Evolutionary conservation across 345 rosid species (phyloP).

Genomic region (Laguncularia racemosa): DNA sequence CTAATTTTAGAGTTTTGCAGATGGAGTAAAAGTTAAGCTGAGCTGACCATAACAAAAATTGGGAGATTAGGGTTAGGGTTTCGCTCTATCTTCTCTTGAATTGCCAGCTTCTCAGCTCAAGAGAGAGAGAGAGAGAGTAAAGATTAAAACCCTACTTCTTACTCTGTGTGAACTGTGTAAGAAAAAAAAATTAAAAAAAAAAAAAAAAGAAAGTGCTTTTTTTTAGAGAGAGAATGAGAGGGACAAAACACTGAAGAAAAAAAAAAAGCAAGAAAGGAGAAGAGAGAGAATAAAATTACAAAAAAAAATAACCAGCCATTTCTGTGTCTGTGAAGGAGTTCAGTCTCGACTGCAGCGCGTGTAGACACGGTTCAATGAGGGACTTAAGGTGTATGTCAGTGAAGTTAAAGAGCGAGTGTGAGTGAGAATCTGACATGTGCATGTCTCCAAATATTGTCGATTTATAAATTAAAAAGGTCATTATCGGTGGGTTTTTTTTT

Average conservation of each 20-base stretch:
- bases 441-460: constrained; percentile 8
- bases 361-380: constrained; percentile 6
- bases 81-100: constrained; percentile 30
- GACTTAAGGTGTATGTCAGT: background rate
- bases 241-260: background rate
- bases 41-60: no score
- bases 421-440: constrained; percentile 6
- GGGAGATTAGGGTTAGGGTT: constrained; percentile 21
- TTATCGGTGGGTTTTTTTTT: background rate
- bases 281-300: background rate
- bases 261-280: background rate
- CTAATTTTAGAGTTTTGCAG: constrained; percentile 22
- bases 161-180: constrained; percentile 22
- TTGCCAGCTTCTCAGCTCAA: constrained; percentile 18
- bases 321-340: constrained; percentile 7
- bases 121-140: constrained; percentile 31
- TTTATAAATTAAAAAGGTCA: background rate
- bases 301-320: constrained; percentile 5
- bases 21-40: background rate
- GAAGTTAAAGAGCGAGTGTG: background rate
- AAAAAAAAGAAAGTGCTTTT: constrained; percentile 9
- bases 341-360: constrained; percentile 11
- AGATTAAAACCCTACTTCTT: constrained; percentile 58
- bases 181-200: constrained; percentile 16
- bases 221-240: constrained; percentile 7